Evolutionary conservation across 805 yeast genomes (phyloP), one percentile per base, ranked within the genome.

Genomic region (Metschnikowia chrysomelidarum): DNA sequence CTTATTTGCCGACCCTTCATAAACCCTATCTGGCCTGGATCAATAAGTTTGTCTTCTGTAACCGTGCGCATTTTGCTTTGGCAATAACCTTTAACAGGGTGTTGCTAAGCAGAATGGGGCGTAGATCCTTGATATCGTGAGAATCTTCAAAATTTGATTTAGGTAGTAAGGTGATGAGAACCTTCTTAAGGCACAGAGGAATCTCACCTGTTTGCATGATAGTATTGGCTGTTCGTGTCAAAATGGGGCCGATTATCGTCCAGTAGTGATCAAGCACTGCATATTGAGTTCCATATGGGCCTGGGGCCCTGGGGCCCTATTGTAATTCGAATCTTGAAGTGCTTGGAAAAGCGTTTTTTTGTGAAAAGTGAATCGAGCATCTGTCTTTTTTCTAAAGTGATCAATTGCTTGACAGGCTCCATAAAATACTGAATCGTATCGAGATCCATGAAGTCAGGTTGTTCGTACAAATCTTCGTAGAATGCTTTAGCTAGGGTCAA

Each of bases 1-100:
- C 23, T 13, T 2, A 30, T 30, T 1, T 20, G 26, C 6, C 36
- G 18, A 12, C 19, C 16, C 4, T 22, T 21, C 2, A 30, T 21
- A 13, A 30, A 30, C 2, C 33, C 27, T 13, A 26, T 12, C 17
- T 30, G 27, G 12, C 11, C 15, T 21, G 33, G 27, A 14, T 27
- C 27, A 3, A 22, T 20, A 7, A 30, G 11, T 15, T 14, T 15
- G 12, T 22, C 27, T 8, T 16, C 12, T 23, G 27, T 14, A 30
- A 16, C 8, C 18, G 18, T 13, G 18, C 18, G 14, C 13, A 24
- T 7, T 10, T 13, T 12, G 26, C 26, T n/a, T 24, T 24, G 13
- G 26, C 8, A 12, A 24, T 24, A 24, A 24, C 26, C 26, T 24
- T 24, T 13, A 24, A 24, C 8, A 13, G 7, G 8, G 26, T 24